Evolutionary conservation across 176 grass and related monocot species (phyloP).

Genomic region (maize (Zea mays)): Zm-B73-REFERENCE-NAM-5.0 NC_050096.1:188025501-188026000

Average conservation of each 20-base stretch:
- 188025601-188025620: neutral
- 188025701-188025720: constrained; percentile 23
- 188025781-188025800: constrained; percentile 87
- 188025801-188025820: constrained; percentile 91
- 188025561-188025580: neutral
- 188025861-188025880: constrained; percentile 54
- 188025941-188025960: neutral
- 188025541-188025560: neutral
- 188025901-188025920: constrained; percentile 30
- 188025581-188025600: neutral
- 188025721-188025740: neutral
- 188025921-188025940: neutral
- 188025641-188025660: constrained; percentile 1
- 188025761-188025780: constrained; percentile 74
- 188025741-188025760: constrained; percentile 5
- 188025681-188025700: neutral
- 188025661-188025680: neutral
- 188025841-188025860: constrained; percentile 98
- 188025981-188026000: constrained; percentile 89
- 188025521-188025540: constrained; percentile 4
- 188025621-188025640: neutral
- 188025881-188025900: constrained; percentile 26
- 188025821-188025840: constrained; percentile 94
- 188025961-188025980: neutral
- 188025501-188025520: neutral